Conservation (phyloP, 139 green algal genomes). For the Desmodesmus armatus region DNA sequence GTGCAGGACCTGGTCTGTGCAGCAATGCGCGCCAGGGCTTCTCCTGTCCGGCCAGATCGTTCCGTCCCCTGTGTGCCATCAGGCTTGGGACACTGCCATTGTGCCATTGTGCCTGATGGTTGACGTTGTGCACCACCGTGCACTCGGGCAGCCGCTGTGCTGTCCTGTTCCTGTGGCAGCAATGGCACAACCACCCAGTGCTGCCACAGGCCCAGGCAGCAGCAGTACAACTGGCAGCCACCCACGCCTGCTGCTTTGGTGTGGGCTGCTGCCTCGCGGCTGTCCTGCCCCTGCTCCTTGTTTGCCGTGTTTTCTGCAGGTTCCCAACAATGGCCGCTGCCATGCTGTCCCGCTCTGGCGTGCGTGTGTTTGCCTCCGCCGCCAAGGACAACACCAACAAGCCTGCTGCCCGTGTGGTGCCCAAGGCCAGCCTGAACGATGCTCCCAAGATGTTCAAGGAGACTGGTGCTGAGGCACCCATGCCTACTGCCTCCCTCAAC, state of each 20-base stretch:
- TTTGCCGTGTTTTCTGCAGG: background rate
- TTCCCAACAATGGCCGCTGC: conserved; percentile 27
- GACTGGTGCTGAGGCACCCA: conserved; percentile 46
- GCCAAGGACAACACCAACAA: background rate
- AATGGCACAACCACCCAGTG: background rate
- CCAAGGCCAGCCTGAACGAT: conserved; percentile 25
- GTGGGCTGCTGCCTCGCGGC: background rate
- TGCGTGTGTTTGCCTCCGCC: conserved; percentile 16
- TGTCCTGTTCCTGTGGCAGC: background rate
- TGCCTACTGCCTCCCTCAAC: background rate
- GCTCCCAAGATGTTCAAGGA: conserved; percentile 38
- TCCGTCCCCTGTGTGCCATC: too few relatives aligned
- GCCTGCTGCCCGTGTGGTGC: conserved; percentile 1
- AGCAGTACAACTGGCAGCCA: background rate
- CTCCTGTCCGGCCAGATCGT: too few relatives aligned
- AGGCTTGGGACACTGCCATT: too few relatives aligned
- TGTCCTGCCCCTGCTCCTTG: background rate
- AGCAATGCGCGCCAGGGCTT: too few relatives aligned
- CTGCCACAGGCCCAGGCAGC: too few relatives aligned
- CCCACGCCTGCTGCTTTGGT: background rate
- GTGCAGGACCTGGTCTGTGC: conserved; percentile 11
- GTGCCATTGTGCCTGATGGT: too few relatives aligned
- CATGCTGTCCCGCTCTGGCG: conserved; percentile 36
- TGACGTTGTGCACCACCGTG: too few relatives aligned
- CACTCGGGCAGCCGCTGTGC: background rate